Percentiles rank a stretch among this genome's conserved stretches.
Conservation (phyloP, 495 filamentous ascomycete genomes). For the Lasiosphaeris hirsuta region DNA sequence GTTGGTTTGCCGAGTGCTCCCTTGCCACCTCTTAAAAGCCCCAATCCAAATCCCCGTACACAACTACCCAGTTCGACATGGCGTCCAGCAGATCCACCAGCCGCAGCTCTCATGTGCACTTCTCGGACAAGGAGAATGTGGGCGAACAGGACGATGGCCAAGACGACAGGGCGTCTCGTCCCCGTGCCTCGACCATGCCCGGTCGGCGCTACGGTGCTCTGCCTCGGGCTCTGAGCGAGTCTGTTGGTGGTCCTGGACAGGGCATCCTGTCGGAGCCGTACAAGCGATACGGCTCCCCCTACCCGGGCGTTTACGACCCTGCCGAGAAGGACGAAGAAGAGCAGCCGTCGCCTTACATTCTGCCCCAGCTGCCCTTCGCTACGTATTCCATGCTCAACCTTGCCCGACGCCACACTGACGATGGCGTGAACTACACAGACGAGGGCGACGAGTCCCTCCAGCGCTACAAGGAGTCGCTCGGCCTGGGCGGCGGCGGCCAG, state of each 20-base stretch:
- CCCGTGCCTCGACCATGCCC: neutral
- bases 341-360: neutral
- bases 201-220: slow-evolving; percentile 12
- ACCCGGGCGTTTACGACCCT: slow-evolving; percentile 4
- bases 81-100: too few species aligned
- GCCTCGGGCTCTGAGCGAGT: neutral
- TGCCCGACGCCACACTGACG: slow-evolving; percentile 12
- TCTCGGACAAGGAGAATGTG: too few species aligned
- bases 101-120: too few species aligned
- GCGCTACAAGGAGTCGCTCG: slow-evolving; percentile 95
- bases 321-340: slow-evolving; percentile 1
- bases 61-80: too few species aligned
- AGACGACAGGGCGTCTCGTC: neutral
- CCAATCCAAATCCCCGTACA: too few species aligned
- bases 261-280: slow-evolving; percentile 7
- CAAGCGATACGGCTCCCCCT: slow-evolving; percentile 12
- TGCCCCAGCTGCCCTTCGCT: too few species aligned
- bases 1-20: too few species aligned
- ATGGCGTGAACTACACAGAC: slow-evolving; percentile 37
- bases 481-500: slow-evolving; percentile 58
- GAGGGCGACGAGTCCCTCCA: slow-evolving; percentile 85
- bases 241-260: neutral
- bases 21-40: too few species aligned
- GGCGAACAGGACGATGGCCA: neutral
- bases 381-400: neutral